These are phyloP conservation scores for Ascochyta pisi DNA, from an alignment of 2,329 filamentous ascomycete species.

Conservation along the genomic window DNA sequence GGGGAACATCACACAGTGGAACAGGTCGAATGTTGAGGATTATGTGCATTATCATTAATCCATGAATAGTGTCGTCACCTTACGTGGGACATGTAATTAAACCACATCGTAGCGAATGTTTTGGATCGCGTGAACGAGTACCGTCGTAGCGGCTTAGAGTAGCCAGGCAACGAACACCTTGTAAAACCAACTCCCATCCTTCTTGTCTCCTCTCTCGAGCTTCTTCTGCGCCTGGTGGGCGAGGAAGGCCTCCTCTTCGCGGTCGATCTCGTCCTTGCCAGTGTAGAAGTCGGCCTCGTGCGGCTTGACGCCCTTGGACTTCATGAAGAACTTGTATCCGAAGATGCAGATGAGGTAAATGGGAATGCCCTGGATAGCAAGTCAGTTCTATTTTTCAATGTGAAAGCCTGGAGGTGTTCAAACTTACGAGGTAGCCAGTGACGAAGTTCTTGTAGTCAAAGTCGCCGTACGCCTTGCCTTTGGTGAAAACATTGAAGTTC, in stretches of 20 bases:
- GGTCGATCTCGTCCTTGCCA: constrained; percentile 76
- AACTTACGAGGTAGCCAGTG: constrained; percentile 66
- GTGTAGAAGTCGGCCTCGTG: constrained; percentile 72
- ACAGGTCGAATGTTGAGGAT: not conserved
- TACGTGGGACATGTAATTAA: not conserved
- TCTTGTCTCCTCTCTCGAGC: constrained; percentile 39
- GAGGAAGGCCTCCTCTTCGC: constrained; percentile 74
- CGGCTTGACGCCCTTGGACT: constrained; percentile 55
- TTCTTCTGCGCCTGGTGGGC: constrained; percentile 58
- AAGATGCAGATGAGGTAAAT: constrained; percentile 72
- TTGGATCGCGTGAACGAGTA: not conserved
- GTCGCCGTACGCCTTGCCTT: constrained; percentile 53
- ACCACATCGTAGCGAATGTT: not conserved
- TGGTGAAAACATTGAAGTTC: constrained; percentile 77
- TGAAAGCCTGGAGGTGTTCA: not conserved
- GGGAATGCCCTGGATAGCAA: constrained; percentile 72
- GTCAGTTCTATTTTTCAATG: constrained; percentile 62
- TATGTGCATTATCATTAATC: constrained; percentile 1
- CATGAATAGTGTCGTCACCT: not conserved
- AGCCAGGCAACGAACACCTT: constrained; percentile 66
- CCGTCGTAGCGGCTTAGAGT: constrained; percentile 54
- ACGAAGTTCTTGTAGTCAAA: constrained; percentile 81
- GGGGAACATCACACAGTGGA: not conserved
- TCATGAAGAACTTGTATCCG: constrained; percentile 53
- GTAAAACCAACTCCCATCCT: constrained; percentile 61